Base-by-base conservation (phyloP, 805 yeast genomes). In the Clavispora carvajalis region DNA sequence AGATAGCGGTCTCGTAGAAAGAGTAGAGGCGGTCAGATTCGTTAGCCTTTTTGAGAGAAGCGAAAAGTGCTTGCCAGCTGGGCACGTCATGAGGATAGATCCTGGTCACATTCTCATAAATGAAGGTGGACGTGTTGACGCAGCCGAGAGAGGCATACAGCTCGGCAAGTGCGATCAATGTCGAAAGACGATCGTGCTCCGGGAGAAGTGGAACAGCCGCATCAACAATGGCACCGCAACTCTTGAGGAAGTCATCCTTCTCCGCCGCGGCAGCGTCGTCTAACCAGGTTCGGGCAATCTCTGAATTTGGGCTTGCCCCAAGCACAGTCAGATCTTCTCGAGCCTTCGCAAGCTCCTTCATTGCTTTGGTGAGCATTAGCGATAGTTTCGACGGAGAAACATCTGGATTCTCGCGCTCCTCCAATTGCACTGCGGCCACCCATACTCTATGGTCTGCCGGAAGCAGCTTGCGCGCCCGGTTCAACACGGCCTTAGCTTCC, bases 361-460 rank as follows among this genome's bases (percentile, higher is more conserved):
- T 55, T 36, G 80, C 80, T 54, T 76, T 73, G 22, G 59, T 59
- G 41, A 82, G 52, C 51, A 85, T 51, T 52, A 68, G 71, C 5
- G 58, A 58, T 1, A 81, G 58, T 44, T 77, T 74, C 1, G 63
- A 57, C n/a, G 63, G 69, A n/a, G 66, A 60, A 7, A 65, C 65
- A 4, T 60, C 56, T 1, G 60, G 54, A 41, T 69, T 63, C 51
- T 80, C 91, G 19, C 67, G 45, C 40, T 69, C 74, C 57, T 87
- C 95, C 11, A 88, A 54, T 47, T 79, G 75, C 1, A 80, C 72
- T 1, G 88, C 88, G 0, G 80, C 67, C 2, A 87, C 60, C 91
- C 95, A 87, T 2, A 88, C 68, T 21, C 39, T 30, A 26, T 33
- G 33, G 13, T 51, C 49, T 6, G 26, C 18, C 9, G 54, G 51